A percentile compares a stretch with the other conserved stretches of the same genome.
Conservation (phyloP, 495 filamentous ascomycete genomes). For the Aspergillus kassunensis region DNA sequence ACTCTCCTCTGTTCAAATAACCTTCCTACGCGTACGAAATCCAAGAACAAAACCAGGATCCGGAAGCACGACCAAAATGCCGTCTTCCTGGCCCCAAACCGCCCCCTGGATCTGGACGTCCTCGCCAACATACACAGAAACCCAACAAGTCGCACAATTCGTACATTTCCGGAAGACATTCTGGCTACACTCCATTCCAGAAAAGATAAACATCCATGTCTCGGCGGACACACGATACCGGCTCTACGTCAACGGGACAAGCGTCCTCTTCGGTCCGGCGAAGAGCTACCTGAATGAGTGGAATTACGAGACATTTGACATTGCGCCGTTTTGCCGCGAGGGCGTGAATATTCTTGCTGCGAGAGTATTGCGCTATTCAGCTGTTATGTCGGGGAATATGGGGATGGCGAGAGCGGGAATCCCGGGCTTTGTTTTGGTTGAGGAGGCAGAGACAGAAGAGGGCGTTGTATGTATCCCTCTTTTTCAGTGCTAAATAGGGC, state of each 20-base stretch:
- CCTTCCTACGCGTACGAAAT: no score
- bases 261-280: constrained; percentile 24
- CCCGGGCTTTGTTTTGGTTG: constrained; percentile 22
- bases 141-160: constrained; percentile 18
- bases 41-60: no score
- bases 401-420: constrained; percentile 19
- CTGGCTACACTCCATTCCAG: neutral
- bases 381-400: constrained; percentile 14
- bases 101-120: constrained; percentile 26
- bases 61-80: neutral
- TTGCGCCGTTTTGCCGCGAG: constrained; percentile 15
- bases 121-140: constrained; percentile 10
- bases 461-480: neutral
- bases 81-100: constrained; percentile 14
- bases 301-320: constrained; percentile 27
- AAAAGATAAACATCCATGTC: constrained; percentile 15
- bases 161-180: constrained; percentile 26
- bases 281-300: constrained; percentile 24
- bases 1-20: no score
- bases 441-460: neutral
- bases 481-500: neutral
- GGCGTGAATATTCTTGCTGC: constrained; percentile 22
- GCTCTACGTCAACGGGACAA: constrained; percentile 22
- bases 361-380: constrained; percentile 24
- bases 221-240: constrained; percentile 30